Evolutionary conservation across 129 eudicot species (phyloP), one percentile per base, ranked within the genome.

Genomic region (Deinandra increscens): DNA sequence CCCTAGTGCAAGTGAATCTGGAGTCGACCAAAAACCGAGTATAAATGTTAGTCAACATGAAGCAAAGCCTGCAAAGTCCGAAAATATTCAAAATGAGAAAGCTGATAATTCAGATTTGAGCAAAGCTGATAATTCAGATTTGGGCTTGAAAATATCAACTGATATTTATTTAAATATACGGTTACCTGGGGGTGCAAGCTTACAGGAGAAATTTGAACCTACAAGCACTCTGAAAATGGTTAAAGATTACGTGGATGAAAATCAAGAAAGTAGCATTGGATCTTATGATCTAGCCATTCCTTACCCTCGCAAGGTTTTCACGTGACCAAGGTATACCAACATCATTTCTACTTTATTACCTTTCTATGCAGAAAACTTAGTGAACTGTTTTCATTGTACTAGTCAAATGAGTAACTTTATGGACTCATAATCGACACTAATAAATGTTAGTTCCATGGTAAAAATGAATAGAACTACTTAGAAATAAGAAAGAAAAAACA

Each of bases 251-350:
- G 83, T 91, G 70, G 91, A 75, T 71, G 50, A 84, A 60, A 91
- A 91, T 20, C 86, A 78, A 78, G 77, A 81, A 23, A 68, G 71
- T 66, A 66, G 79, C 73, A 29, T 82, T 17, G 82, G 85, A 22
- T 64, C 96, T 54, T 91, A 85, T 68, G 87, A 84, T 76, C 76
- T 91, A 10, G 97, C 97, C 45, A 79, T 85, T 77, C 97, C 97
- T 66, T 91, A 91, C 76, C 97, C 97, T 76, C 93, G 97, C 71
- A 85, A 84, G 80, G 91, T 88, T 46, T 91, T 91, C 64, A 51
- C n/a, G 13, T 34, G 82, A 86, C 62, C 77, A 82, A 82, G 97
- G 96, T 91, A 85, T 19, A 71, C 23, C 13, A 60, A 3, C 4
- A 7, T 19, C n/a, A 12, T 74, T 31, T 66, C 29, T 18, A 7